These are phyloP conservation scores for Trichocladium uniseriatum DNA, from an alignment of 495 filamentous ascomycete genomes.

Conservation along the genomic window DNA sequence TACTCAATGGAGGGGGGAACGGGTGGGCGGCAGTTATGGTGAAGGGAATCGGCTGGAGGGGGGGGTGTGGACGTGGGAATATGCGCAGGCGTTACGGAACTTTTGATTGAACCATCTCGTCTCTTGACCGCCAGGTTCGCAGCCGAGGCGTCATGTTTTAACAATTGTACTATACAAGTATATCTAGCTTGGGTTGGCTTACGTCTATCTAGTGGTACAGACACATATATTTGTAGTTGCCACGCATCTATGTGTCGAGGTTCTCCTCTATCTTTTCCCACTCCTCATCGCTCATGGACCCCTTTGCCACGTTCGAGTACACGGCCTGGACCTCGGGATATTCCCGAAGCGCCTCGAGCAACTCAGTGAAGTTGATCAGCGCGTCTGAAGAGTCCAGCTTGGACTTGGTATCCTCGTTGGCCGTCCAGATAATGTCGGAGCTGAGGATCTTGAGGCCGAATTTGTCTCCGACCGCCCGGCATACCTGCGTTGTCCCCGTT, in stretches of 20 bases:
- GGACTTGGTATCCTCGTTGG: slow-evolving; percentile 70
- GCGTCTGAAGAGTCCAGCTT: slow-evolving; percentile 41
- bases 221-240: too few relatives aligned
- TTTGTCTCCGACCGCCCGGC: slow-evolving; percentile 48
- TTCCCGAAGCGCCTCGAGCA: slow-evolving; percentile 47
- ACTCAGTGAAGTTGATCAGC: slow-evolving; percentile 43
- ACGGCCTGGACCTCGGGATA: slow-evolving; percentile 58
- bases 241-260: slow-evolving; percentile 26
- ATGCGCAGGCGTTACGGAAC: not conserved
- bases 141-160: not conserved
- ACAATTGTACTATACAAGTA: slow-evolving; percentile 5
- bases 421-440: slow-evolving; percentile 75
- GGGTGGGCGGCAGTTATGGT: not conserved
- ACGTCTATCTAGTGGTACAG: slow-evolving; percentile 3
- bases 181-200: not conserved
- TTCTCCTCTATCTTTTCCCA: slow-evolving; percentile 44
- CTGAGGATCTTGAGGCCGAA: slow-evolving; percentile 55
- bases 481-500: slow-evolving; percentile 53
- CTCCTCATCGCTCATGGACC: slow-evolving; percentile 33
- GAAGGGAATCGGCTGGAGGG: not conserved
- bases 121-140: not conserved
- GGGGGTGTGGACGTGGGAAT: not conserved
- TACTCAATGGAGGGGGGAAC: not conserved
- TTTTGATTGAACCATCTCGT: not conserved
- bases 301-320: slow-evolving; percentile 51